Conservation (phyloP, 2,329 filamentous ascomycete species). For the Lachnellula hyalina region DNA sequence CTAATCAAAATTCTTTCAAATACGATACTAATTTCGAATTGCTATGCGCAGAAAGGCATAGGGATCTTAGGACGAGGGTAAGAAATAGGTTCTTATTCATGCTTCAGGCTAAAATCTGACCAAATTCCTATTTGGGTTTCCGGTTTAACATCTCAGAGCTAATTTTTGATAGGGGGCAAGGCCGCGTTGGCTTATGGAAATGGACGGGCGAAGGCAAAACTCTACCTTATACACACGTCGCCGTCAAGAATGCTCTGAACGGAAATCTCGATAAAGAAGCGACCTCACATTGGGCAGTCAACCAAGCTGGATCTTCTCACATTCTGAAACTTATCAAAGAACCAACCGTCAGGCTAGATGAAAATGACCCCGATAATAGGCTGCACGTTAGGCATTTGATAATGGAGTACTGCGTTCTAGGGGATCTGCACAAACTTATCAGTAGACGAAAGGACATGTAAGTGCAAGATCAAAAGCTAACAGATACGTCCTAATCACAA, state of each 20-base stretch:
- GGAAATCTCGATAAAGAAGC: not conserved
- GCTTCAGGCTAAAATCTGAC: too few relatives aligned
- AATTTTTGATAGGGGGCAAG: not conserved
- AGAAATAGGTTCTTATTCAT: not conserved
- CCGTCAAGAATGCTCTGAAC: not conserved
- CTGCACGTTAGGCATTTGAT: not conserved
- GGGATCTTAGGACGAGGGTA: not conserved
- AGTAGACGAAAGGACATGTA: conserved; percentile 1
- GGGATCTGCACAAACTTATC: not conserved
- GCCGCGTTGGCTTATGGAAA: not conserved
- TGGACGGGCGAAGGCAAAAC: not conserved
- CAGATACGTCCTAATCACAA: not conserved
- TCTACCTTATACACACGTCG: not conserved
- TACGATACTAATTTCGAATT: not conserved
- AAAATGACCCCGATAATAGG: not conserved
- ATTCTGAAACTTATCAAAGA: not conserved
- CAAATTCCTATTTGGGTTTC: not conserved
- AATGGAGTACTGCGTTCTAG: not conserved
- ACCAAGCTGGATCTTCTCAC: not conserved
- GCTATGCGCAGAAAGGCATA: not conserved
- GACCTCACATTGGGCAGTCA: not conserved
- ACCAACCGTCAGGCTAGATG: not conserved
- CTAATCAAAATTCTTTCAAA: not conserved
- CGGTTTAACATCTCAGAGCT: not conserved
- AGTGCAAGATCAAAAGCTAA: not conserved